These are phyloP conservation scores for Fomitopsis serialis DNA, from an alignment of 768 basidiomycete species.

Conservation along the genomic window DNA sequence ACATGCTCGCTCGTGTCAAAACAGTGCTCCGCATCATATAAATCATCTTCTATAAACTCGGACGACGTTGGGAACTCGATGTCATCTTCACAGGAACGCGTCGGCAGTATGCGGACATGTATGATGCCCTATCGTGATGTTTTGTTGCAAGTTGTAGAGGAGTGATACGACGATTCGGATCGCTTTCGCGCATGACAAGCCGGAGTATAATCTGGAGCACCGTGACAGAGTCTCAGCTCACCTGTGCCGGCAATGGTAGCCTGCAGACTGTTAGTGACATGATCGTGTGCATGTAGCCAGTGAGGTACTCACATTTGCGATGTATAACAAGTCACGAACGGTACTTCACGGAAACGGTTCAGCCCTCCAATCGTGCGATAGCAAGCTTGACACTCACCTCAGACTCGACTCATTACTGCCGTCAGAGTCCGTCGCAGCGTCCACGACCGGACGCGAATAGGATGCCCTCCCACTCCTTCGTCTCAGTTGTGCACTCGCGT, in stretches of 20 bases:
- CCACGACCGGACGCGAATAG: constrained; percentile 20
- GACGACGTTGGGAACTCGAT: too few species aligned
- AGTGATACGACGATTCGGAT: too few species aligned
- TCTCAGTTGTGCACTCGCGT: constrained; percentile 16
- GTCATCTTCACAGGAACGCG: too few species aligned
- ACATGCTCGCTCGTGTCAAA: too few species aligned
- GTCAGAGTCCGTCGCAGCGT: constrained; percentile 23
- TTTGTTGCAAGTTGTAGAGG: too few species aligned
- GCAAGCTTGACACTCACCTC: constrained; percentile 9
- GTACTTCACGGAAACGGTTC: constrained; percentile 37
- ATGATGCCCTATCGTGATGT: too few species aligned
- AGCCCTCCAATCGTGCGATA: not conserved
- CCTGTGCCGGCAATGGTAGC: constrained; percentile 60
- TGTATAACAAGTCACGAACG: constrained; percentile 73
- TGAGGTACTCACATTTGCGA: constrained; percentile 57
- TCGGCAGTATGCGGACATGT: too few species aligned
- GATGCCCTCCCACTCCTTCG: constrained; percentile 31
- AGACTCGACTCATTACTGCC: constrained; percentile 30
- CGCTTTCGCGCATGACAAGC: too few species aligned
- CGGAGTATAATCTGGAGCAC: too few species aligned
- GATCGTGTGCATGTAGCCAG: constrained; percentile 5
- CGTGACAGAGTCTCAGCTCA: constrained; percentile 26
- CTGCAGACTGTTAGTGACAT: constrained; percentile 29
- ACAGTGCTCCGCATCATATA: too few species aligned
- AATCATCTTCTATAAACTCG: too few species aligned